These are phyloP conservation scores for Russula earlei DNA, from an alignment of 768 basidiomycete species.

Conservation along the genomic window DNA sequence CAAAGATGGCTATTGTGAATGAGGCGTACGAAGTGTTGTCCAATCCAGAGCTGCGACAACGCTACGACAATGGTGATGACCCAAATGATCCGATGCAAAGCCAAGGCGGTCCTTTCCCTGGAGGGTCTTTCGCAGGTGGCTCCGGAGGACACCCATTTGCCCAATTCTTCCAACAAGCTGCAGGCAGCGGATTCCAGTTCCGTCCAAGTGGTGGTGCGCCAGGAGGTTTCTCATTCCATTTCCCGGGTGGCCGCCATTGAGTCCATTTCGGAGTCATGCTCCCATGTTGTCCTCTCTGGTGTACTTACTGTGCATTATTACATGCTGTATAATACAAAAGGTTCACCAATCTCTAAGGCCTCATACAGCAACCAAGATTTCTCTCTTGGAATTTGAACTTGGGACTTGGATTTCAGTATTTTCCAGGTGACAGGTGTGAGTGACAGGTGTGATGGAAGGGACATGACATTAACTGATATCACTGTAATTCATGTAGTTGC, in stretches of 20 bases:
- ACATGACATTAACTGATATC: no score
- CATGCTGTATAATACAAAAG: slow-evolving; percentile 13
- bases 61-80: slow-evolving; percentile 93
- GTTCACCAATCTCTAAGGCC: not conserved
- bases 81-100: slow-evolving; percentile 76
- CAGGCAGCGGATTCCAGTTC: slow-evolving; percentile 27
- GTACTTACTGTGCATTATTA: slow-evolving; percentile 15
- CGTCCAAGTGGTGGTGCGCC: slow-evolving; percentile 5
- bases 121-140: slow-evolving; percentile 16
- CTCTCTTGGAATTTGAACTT: no score
- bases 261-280: not conserved
- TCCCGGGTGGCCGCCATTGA: slow-evolving; percentile 10
- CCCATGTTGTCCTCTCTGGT: not conserved
- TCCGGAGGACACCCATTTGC: slow-evolving; percentile 52
- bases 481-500: no score
- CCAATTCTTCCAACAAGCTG: slow-evolving; percentile 71
- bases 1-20: slow-evolving; percentile 90
- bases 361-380: no score
- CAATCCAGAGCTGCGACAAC: slow-evolving; percentile 74
- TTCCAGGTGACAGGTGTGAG: no score
- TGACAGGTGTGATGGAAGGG: no score
- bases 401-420: no score
- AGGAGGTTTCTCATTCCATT: slow-evolving; percentile 11
- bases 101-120: slow-evolving; percentile 38
- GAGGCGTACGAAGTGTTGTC: slow-evolving; percentile 93